Base-by-base conservation (phyloP, 2,329 filamentous ascomycete genomes). In the Pyricularia pennisetigena region DNA sequence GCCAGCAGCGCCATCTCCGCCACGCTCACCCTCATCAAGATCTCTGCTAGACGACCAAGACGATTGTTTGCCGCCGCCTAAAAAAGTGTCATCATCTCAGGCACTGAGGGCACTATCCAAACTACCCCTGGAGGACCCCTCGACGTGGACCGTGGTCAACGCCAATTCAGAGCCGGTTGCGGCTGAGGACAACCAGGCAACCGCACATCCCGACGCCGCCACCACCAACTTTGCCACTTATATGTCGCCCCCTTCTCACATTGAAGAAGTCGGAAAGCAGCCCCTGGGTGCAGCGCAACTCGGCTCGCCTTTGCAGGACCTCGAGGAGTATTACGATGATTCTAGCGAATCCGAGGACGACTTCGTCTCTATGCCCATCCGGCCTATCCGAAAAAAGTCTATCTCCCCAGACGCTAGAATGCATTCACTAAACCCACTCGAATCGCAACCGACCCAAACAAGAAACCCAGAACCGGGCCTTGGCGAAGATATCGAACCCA, bases 71-170 rank as follows among this genome's bases (percentile, higher is more conserved):
- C 76, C 73, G 72, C 79, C 75, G 14, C 73, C 73, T 57, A 76
- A 72, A 69, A 78, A 76, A 65, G 74, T 79, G 8, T 79, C 77
- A 2, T 78, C 77, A 3, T 78, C 77, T 14, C 76, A 79, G 68
- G 76, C 74, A n/a, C 69, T 79, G 41, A 76, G 76, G 59, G 76
- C 74, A 2, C 72, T 79, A 9, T 75, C 77, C n/a, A 76, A 76
- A 54, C 74, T 72, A 57, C 76, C 77, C 5, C 67, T 78, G 14
- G 77, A 79, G 59, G 76, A 76, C 26, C 76, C 75, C 24, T 72
- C 74, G 7, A 72, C 70, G 20, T 78, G 77, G 77, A 78, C 75
- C 5, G 73, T 76, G 2, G 76, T 78, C 26, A 75, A 78, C 61
- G 69, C 74, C 14, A 68, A 72, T 54, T 26, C 72, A 0, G 71